Percentiles rank a stretch among this genome's conserved stretches.
phyloP scores from a whole-genome alignment of 2,329 filamentous ascomycete species.

The Cladosporium halotolerans region DNA sequence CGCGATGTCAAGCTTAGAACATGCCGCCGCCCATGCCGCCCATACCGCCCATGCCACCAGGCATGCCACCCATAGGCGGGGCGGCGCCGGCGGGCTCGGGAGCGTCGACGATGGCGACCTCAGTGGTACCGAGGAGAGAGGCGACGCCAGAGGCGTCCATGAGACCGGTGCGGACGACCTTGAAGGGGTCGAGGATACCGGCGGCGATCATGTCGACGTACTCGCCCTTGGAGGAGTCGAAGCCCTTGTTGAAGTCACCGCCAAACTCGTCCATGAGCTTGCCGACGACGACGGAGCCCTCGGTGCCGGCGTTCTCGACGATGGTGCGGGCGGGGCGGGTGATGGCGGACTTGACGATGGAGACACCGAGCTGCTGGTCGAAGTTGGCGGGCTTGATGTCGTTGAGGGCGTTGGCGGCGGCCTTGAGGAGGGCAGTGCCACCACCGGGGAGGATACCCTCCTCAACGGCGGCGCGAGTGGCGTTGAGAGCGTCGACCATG shows the following conservation, averaged over 20 bases:
- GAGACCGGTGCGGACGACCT: constrained; percentile 96
- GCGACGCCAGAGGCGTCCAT: constrained; percentile 93
- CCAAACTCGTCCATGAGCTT: constrained; percentile 95
- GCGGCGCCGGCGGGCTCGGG: constrained; percentile 75
- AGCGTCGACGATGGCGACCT: constrained; percentile 95
- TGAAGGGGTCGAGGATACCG: constrained; percentile 98
- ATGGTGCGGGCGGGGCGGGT: constrained; percentile 91
- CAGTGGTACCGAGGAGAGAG: constrained; percentile 92
- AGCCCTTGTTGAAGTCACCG: constrained; percentile 94
- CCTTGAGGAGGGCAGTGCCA: constrained; percentile 97
- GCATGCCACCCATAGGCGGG: constrained; percentile 39
- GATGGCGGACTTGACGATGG: constrained; percentile 96
- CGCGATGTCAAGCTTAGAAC: constrained; percentile 44
- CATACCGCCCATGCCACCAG: constrained; percentile 55
- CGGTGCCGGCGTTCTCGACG: constrained; percentile 93
- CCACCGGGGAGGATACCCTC: constrained; percentile 98
- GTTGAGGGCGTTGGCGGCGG: constrained; percentile 78
- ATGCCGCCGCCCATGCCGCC: constrained; percentile 54
- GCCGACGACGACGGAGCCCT: constrained; percentile 93
- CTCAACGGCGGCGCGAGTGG: constrained; percentile 95
- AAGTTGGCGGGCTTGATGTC: constrained; percentile 89
- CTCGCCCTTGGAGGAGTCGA: constrained; percentile 92
- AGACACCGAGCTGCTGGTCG: constrained; percentile 97
- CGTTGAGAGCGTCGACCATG: constrained; percentile 96
- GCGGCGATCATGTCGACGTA: constrained; percentile 97